These are phyloP conservation scores for Litchi chinensis DNA, from an alignment of 345 rosid species.

Conservation along the genomic window DNA sequence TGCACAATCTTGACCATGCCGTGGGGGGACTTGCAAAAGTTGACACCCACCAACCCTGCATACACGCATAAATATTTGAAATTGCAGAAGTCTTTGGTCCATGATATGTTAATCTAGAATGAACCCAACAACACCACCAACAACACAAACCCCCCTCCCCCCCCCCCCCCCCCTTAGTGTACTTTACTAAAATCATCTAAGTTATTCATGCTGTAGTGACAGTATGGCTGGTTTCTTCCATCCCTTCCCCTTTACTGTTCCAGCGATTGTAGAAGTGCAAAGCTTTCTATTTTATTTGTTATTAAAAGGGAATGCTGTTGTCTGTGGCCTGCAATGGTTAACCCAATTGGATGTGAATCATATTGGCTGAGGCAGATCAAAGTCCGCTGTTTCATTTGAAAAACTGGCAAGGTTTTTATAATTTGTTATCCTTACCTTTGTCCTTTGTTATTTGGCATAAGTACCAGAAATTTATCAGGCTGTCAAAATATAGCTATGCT, in stretches of 20 bases:
- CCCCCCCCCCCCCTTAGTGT: too few species aligned
- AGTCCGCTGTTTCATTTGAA: neutral
- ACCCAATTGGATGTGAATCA: neutral
- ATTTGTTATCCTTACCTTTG: neutral
- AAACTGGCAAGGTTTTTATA: neutral
- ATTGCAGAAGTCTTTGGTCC: neutral
- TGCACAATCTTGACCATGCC: neutral
- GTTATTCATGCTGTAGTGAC: neutral
- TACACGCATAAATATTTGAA: neutral
- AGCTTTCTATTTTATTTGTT: neutral
- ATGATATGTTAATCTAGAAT: neutral
- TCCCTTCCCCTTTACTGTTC: neutral
- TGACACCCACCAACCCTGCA: neutral
- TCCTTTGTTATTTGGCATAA: neutral
- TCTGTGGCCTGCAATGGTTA: neutral
- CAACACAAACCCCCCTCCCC: too few species aligned
- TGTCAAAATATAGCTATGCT: neutral
- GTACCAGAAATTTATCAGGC: neutral
- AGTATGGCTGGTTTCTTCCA: neutral
- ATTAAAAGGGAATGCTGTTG: neutral
- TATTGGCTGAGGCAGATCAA: conserved; percentile 4
- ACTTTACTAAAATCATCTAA: neutral
- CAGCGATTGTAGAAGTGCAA: neutral
- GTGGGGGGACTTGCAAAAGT: neutral
- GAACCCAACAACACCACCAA: too few species aligned